phyloP scores from a whole-genome alignment of 23 red algal genomes.

The Pyropia haitanensis region DNA sequence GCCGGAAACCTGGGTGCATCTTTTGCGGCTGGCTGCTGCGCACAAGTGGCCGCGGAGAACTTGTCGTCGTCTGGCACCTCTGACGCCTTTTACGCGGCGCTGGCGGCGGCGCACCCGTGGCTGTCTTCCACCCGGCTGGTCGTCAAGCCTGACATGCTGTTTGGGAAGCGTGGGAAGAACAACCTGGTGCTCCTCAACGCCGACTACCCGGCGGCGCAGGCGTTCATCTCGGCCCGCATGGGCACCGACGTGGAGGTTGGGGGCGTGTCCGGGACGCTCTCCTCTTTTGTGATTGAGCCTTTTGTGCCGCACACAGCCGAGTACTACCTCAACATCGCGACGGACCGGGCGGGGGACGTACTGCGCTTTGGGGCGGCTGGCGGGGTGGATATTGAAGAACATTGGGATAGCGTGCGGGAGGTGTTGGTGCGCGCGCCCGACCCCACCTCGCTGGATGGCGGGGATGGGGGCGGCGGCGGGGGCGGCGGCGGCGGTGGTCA shows the following conservation, averaged over 20 bases:
- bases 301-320: slow-evolving; percentile 74
- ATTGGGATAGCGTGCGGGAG: slow-evolving; percentile 70
- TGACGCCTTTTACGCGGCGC: slow-evolving; percentile 19
- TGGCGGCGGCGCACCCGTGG: slow-evolving; percentile 62
- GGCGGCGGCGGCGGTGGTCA: too few species aligned
- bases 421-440: slow-evolving; percentile 28
- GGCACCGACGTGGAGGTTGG: slow-evolving; percentile 62
- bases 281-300: slow-evolving; percentile 83
- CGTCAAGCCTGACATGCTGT: slow-evolving; percentile 99
- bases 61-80: slow-evolving; percentile 11
- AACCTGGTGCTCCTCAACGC: slow-evolving; percentile 82
- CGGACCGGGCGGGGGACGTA: slow-evolving; percentile 66
- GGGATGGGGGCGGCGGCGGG: too few species aligned
- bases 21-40: not conserved
- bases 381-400: slow-evolving; percentile 90
- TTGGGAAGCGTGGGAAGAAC: slow-evolving; percentile 93
- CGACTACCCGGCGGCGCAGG: slow-evolving; percentile 29
- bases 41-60: slow-evolving; percentile 10
- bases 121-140: slow-evolving; percentile 56
- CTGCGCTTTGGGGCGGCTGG: slow-evolving; percentile 82
- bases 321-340: slow-evolving; percentile 86
- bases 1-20: slow-evolving; percentile 32
- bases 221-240: slow-evolving; percentile 40
- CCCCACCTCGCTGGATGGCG: slow-evolving; percentile 2
- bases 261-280: slow-evolving; percentile 60